Conservation (phyloP, 129 eudicot species). For the sunflower (Helianthus annuus) region DNA sequence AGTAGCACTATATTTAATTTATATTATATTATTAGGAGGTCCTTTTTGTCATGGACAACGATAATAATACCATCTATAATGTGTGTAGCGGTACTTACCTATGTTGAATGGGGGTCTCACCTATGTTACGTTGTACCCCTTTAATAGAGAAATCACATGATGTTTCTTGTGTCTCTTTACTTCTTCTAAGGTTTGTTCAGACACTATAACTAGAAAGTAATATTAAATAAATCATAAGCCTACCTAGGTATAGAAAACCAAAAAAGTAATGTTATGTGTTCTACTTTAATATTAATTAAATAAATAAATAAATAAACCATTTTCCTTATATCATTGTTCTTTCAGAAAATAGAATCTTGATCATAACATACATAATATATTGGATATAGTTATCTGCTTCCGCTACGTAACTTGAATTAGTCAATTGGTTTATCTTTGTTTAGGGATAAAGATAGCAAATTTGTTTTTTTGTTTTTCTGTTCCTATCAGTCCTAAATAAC, state of each 20-base stretch:
- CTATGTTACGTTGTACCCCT: not conserved
- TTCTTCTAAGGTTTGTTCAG: not conserved
- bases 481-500: too few relatives aligned
- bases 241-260: not conserved
- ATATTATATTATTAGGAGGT: not conserved
- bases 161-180: not conserved
- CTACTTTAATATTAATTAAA: not conserved
- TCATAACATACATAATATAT: too few relatives aligned
- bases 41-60: constrained; percentile 15
- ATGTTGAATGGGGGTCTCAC: constrained; percentile 19
- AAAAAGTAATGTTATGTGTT: not conserved
- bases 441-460: too few relatives aligned
- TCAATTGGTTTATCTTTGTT: too few relatives aligned
- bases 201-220: constrained; percentile 2
- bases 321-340: too few relatives aligned
- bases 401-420: too few relatives aligned
- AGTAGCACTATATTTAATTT: constrained; percentile 5
- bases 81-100: constrained; percentile 6
- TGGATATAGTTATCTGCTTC: too few relatives aligned
- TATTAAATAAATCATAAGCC: not conserved
- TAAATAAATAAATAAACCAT: not conserved
- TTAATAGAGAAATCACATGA: constrained; percentile 1
- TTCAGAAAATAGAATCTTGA: too few relatives aligned
- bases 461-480: too few relatives aligned
- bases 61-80: not conserved